Evolutionary conservation across 371 early-diverging fungal species (phyloP), one percentile per base, ranked within the genome.

Genomic region (Synchytrium microbalum): DNA sequence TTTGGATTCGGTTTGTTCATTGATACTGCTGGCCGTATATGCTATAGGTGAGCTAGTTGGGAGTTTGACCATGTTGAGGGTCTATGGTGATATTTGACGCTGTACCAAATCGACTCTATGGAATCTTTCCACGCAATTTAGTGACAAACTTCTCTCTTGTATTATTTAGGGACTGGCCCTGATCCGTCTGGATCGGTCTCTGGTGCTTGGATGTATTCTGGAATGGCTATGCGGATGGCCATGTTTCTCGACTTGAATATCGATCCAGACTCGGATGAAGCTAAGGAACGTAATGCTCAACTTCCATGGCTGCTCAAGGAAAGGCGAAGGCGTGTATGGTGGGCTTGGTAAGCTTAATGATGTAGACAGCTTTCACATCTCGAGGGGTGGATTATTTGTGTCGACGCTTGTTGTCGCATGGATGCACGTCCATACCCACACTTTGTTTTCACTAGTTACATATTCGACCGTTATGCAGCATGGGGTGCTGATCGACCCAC

Each of bases 221-320:
- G 69, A 0, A 65, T 72, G 65, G 69, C 73, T 0, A 66, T 63
- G 29, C 69, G 73, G 24, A 72, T 72, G 69, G 67, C 68, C 13
- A 64, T 66, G 38, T 69, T 63, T 27, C 61, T 72, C 10, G 51
- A 62, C n/a, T 57, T 72, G 58, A 69, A 72, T 52, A 56, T 65
- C 14, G 73, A 72, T 59, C 73, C 73, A 14, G 73, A 67, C 28
- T 24, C 54, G 25, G 23, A 62, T 14, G 5, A 8, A 29, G 5
- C 10, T 23, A 26, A 31, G 59, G 8, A 55, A 13, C 23, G 23
- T 8, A 13, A 28, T 55, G 8, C 56, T 55, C 56, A 55, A 8
- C 31, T 59, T 3, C n/a, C 59, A 2, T 65, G 65, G 65, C 58
- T 60, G 16, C 62, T 64, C 26, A 60, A 46, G 23, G 69, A 69